Evolutionary conservation across 2,329 filamentous ascomycete species (phyloP).

Genomic region (Allantophomopsis lycopodina): DNA sequence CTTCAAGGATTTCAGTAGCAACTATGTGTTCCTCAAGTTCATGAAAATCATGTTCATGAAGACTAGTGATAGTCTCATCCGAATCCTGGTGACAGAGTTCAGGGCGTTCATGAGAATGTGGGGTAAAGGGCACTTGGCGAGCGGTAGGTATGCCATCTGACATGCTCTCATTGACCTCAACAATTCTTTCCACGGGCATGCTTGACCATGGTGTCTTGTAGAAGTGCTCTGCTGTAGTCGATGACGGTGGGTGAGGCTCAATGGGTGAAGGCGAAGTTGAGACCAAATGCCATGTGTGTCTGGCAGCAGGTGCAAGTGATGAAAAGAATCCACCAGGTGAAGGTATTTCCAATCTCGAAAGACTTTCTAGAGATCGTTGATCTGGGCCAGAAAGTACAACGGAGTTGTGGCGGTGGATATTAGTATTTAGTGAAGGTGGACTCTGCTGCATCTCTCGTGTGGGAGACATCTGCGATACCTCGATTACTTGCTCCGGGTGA

Average conservation of each 20-base stretch:
- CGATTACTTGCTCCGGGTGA: slow-evolving; percentile 38
- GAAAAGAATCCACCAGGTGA: slow-evolving; percentile 90
- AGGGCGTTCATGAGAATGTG: slow-evolving; percentile 5
- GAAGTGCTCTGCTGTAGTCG: slow-evolving; percentile 83
- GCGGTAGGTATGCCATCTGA: slow-evolving; percentile 56
- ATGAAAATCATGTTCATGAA: slow-evolving; percentile 13
- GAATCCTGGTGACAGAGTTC: slow-evolving; percentile 18
- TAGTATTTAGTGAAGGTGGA: slow-evolving; percentile 33
- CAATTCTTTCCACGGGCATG: slow-evolving; percentile 49
- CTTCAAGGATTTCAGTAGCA: slow-evolving; percentile 49
- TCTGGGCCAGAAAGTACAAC: slow-evolving; percentile 33
- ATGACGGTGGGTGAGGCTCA: slow-evolving; percentile 54
- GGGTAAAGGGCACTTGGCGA: slow-evolving; percentile 22
- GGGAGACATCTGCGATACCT: slow-evolving; percentile 27
- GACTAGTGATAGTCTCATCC: slow-evolving; percentile 23
- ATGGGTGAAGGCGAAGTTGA: slow-evolving; percentile 37
- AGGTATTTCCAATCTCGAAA: slow-evolving; percentile 76
- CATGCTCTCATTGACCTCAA: slow-evolving; percentile 39
- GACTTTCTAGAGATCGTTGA: slow-evolving; percentile 48
- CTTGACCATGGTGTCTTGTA: slow-evolving; percentile 69
- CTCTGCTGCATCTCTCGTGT: slow-evolving; percentile 38
- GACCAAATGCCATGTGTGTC: slow-evolving; percentile 69
- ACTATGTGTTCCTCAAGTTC: slow-evolving; percentile 32
- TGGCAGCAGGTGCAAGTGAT: slow-evolving; percentile 59
- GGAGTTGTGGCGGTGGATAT: slow-evolving; percentile 18